These are phyloP conservation scores for Phoma sp. DNA, from an alignment of 2,329 filamentous ascomycete species.

Conservation along the genomic window DNA sequence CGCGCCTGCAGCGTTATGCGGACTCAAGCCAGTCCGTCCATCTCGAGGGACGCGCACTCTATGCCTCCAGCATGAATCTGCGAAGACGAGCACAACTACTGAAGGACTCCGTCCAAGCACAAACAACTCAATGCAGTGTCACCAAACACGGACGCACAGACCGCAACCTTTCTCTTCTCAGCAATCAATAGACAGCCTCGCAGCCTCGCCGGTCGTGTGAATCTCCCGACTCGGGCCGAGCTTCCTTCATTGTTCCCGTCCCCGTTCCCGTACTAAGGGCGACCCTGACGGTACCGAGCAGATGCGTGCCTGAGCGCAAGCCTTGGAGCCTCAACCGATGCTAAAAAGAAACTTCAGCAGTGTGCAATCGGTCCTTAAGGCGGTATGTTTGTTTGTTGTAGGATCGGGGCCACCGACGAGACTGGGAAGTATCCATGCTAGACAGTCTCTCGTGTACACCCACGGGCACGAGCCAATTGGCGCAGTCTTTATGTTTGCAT, in stretches of 20 bases:
- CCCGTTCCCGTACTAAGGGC: slow-evolving; percentile 14
- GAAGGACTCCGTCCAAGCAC: background rate
- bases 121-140: slow-evolving; percentile 10
- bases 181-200: slow-evolving; percentile 17
- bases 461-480: background rate
- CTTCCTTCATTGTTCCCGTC: slow-evolving; percentile 15
- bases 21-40: background rate
- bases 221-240: slow-evolving; percentile 19
- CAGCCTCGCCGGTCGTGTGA: slow-evolving; percentile 11
- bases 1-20: slow-evolving; percentile 1
- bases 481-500: background rate
- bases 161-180: slow-evolving; percentile 2
- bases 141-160: slow-evolving; percentile 15
- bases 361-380: background rate
- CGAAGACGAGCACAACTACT: background rate
- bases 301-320: slow-evolving; percentile 6
- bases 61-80: background rate
- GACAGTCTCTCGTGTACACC: background rate
- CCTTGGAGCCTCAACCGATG: slow-evolving; percentile 1
- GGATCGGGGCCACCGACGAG: background rate
- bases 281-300: slow-evolving; percentile 4
- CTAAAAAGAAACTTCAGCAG: background rate
- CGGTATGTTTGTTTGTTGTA: background rate
- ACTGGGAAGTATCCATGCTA: background rate
- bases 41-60: background rate